Percentiles rank a stretch among this genome's conserved stretches.
These are phyloP conservation scores for Zostera marina DNA, from an alignment of 116 monocot species.

Conservation along the genomic window DNA sequence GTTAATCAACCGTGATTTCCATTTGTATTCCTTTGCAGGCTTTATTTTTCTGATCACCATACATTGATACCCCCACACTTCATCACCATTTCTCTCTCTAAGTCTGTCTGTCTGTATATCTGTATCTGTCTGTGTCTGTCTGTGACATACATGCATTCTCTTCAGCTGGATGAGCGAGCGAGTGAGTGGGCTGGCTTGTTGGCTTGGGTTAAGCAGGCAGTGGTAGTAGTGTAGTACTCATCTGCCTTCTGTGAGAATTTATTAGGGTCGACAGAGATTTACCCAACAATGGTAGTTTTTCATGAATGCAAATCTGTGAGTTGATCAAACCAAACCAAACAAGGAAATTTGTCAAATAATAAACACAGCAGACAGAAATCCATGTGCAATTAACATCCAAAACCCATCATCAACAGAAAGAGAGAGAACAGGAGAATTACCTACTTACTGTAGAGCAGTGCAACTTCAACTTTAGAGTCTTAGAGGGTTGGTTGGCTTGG, in stretches of 20 bases:
- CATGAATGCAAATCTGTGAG: background rate
- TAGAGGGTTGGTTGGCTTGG: too few species aligned
- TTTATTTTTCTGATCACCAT: slow-evolving; percentile 13
- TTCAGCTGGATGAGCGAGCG: too few species aligned
- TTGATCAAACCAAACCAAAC: background rate
- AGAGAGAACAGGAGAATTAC: too few species aligned
- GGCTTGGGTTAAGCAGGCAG: background rate
- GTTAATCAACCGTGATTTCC: slow-evolving; percentile 25
- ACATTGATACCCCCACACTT: slow-evolving; percentile 1
- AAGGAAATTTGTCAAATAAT: too few species aligned
- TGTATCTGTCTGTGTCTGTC: background rate
- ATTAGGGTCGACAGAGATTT: background rate
- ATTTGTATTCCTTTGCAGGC: slow-evolving; percentile 28
- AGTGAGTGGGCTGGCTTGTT: background rate
- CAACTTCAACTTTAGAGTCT: too few species aligned
- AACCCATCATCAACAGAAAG: too few species aligned
- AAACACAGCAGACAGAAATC: too few species aligned
- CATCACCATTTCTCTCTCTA: background rate
- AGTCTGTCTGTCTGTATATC: background rate
- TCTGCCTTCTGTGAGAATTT: background rate
- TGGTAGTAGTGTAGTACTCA: background rate
- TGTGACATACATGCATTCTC: too few species aligned
- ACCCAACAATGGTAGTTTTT: slow-evolving; percentile 1
- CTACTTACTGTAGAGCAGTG: too few species aligned
- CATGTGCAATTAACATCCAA: too few species aligned